Base-by-base conservation (phyloP, 352 stramenopile species). In the Pythium periplocum region DNA sequence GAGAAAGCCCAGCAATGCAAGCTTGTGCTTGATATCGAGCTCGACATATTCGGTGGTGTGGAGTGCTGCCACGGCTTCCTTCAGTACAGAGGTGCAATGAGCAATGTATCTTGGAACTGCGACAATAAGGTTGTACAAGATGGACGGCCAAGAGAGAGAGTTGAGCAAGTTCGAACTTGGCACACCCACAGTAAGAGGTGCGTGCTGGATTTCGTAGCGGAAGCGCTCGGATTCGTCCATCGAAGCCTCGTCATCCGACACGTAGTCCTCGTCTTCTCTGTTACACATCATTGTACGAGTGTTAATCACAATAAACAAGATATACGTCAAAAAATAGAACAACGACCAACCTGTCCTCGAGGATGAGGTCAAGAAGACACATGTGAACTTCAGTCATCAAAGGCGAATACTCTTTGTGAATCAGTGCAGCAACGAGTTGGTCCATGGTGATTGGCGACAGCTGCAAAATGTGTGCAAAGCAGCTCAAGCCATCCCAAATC, bases 211-310 rank as follows among this genome's bases (percentile, higher is more conserved):
- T 55, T 93, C 81, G 56, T 83, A 93, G 37, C 79, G 77, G 58
- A 87, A 92, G 6, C 79, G 79, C 44, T 93, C 85, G 26, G 71
- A 62, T 42, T 92, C 81, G 49, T 95, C 85, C 69, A 90, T 87
- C 4, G 77, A 71, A 6, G 53, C 74, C 61, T 95, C 85, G 32
- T 93, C 85, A 52, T 95, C 85, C 2, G 83, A 92, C 38, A 90
- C 62, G 53, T 92, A 90, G 48, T 92, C 79, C n/a, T 93, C 85
- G 47, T 90, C 83, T 51, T 93, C 83, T 37, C 78, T 82, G 41
- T 8, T 40, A 31, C 17, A 26, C 17, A 26, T 26, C 17, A 26
- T 26, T 26, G 17, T 48, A 12, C 2, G 17, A 26, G 17, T 26
- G 17, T 26, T 26, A 26, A 26, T 26, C 17, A 26, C 17, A 26